These are phyloP conservation scores for Gomphus bonarii DNA, from an alignment of 1,284 basidiomycete species.

Conservation along the genomic window DNA sequence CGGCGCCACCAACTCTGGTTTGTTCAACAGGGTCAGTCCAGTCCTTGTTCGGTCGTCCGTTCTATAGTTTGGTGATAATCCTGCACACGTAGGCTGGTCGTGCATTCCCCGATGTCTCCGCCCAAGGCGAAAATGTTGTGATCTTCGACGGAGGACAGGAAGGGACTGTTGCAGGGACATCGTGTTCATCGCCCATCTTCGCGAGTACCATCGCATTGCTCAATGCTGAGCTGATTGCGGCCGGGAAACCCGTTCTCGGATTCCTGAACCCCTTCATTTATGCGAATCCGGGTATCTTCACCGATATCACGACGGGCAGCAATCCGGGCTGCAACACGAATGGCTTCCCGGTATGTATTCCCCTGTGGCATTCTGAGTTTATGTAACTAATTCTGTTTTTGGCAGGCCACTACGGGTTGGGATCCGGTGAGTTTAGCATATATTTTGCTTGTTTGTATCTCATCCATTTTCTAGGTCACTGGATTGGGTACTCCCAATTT, in stretches of 20 bases:
- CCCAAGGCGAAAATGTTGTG: constrained; percentile 26
- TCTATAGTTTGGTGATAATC: not conserved
- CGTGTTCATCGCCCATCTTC: constrained; percentile 31
- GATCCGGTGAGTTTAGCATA: not conserved
- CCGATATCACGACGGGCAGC: constrained; percentile 34
- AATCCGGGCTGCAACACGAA: constrained; percentile 13
- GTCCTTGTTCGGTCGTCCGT: constrained; percentile 13
- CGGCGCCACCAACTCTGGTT: constrained; percentile 37
- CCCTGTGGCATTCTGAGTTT: not conserved
- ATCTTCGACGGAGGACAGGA: constrained; percentile 20
- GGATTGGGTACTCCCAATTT: constrained; percentile 57
- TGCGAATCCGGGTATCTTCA: constrained; percentile 25
- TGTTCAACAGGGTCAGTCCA: constrained; percentile 30
- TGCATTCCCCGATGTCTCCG: constrained; percentile 32
- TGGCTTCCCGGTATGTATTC: constrained; percentile 3
- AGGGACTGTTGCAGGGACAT: constrained; percentile 37
- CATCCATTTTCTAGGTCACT: constrained; percentile 31
- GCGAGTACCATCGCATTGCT: constrained; percentile 41
- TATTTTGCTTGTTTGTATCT: not conserved
- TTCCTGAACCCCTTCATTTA: constrained; percentile 41
- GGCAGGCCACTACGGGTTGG: constrained; percentile 3
- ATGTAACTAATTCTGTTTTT: not conserved
- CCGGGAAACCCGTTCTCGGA: constrained; percentile 33
- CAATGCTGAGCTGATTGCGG: constrained; percentile 40
- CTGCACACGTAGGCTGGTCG: constrained; percentile 17